Conservation (phyloP, 1,284 basidiomycete genomes). For the Coniophora puteana region DNA sequence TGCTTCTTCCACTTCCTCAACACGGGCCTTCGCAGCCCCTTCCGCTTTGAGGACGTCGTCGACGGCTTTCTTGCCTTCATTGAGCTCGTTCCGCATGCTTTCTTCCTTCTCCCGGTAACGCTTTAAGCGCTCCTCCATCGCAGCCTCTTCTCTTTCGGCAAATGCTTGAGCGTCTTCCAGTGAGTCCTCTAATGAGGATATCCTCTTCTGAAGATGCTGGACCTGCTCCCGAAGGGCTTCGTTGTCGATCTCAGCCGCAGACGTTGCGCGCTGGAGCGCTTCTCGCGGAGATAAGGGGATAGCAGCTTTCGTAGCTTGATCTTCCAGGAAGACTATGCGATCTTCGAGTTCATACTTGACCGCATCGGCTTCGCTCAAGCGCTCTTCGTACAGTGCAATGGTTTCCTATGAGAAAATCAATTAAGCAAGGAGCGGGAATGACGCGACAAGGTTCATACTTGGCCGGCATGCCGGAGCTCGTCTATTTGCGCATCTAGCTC, state of each 20-base stretch:
- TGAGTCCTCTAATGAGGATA: conserved; percentile 77
- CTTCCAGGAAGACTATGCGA: conserved; percentile 60
- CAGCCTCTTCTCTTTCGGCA: conserved; percentile 72
- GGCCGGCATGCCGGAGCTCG: conserved; percentile 79
- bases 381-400: conserved; percentile 89
- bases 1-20: conserved; percentile 86
- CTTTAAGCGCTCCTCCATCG: conserved; percentile 60
- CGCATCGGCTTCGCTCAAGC: conserved; percentile 65
- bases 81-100: conserved; percentile 63
- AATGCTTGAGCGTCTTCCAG: conserved; percentile 75
- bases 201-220: conserved; percentile 78
- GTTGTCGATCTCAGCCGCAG: conserved; percentile 88
- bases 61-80: conserved; percentile 57
- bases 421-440: conserved; percentile 3
- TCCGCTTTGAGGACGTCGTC: conserved; percentile 65
- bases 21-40: conserved; percentile 52
- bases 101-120: conserved; percentile 80
- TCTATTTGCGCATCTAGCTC: conserved; percentile 73
- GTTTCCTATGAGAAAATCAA: conserved; percentile 59
- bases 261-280: conserved; percentile 39
- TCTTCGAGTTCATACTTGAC: conserved; percentile 80
- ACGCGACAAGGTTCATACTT: conserved; percentile 42
- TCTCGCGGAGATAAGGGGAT: conserved; percentile 36
- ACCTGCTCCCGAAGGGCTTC: conserved; percentile 88
- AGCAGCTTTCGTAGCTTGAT: conserved; percentile 36